phyloP scores from a whole-genome alignment of 1,284 basidiomycete genomes.

The Ustanciosporium gigantosporum region DNA sequence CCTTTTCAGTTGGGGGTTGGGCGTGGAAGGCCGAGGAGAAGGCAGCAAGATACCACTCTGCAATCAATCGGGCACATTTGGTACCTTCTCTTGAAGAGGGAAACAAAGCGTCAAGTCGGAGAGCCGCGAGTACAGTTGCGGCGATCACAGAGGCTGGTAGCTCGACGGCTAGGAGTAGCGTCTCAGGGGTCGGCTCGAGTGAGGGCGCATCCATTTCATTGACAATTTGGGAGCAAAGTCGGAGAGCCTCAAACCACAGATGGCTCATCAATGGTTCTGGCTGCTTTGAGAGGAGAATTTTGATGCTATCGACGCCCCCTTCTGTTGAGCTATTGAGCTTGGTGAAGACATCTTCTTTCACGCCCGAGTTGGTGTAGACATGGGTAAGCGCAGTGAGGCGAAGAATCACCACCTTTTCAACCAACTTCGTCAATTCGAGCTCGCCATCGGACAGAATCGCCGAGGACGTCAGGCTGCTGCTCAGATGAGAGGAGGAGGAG shows the following conservation, averaged over 20 bases:
- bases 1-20: conserved; percentile 13
- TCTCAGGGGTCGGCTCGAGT: conserved; percentile 34
- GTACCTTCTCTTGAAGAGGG: conserved; percentile 16
- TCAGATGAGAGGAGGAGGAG: conserved; percentile 16
- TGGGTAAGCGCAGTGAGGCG: conserved; percentile 40
- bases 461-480: conserved; percentile 22
- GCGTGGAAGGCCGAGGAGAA: conserved; percentile 23
- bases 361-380: conserved; percentile 18
- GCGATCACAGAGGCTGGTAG: conserved; percentile 40
- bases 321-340: conserved; percentile 13
- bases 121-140: conserved; percentile 39
- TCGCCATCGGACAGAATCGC: conserved; percentile 13
- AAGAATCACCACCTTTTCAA: conserved; percentile 31
- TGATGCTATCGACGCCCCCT: conserved; percentile 10
- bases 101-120: conserved; percentile 31
- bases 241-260: conserved; percentile 44
- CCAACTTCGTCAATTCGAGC: conserved; percentile 11
- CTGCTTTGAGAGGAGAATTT: conserved; percentile 19
- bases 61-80: conserved; percentile 32
- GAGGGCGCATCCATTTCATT: conserved; percentile 16
- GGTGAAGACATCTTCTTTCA: conserved; percentile 5
- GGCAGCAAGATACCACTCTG: conserved; percentile 49
- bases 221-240: conserved; percentile 20
- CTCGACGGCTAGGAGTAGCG: conserved; percentile 24
- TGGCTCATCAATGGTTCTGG: conserved; percentile 34